Evolutionary conservation across 441 rosid species (phyloP).

Genomic region (Arabidopsis hybrid): DNA sequence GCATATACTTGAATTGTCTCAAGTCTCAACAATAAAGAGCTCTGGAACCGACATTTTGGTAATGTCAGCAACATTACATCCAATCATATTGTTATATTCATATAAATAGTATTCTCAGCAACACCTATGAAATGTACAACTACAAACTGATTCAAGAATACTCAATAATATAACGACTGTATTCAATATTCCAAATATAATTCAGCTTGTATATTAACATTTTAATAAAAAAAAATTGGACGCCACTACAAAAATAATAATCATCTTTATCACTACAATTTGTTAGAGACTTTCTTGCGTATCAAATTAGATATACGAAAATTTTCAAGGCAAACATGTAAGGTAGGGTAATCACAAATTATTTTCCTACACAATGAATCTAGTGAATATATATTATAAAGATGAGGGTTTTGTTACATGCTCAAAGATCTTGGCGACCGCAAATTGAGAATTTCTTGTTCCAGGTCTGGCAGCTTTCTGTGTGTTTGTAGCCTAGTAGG

Average conservation of each 20-base stretch:
- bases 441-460: not conserved
- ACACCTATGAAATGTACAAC: not conserved
- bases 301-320: not conserved
- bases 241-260: not conserved
- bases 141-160: not conserved
- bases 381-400: not conserved
- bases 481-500: not conserved
- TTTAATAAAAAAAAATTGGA: not conserved
- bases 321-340: not conserved
- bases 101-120: not conserved
- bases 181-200: not conserved
- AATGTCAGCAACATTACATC: not conserved
- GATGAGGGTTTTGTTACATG: not conserved
- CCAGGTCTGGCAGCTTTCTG: not conserved
- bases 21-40: not conserved
- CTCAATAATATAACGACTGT: not conserved
- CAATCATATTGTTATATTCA: not conserved
- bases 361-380: not conserved
- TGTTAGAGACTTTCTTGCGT: too few relatives aligned
- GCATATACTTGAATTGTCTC: not conserved
- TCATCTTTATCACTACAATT: too few relatives aligned
- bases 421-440: not conserved
- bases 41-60: not conserved
- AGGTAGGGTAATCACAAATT: not conserved
- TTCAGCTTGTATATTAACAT: not conserved